These are phyloP conservation scores for Inosperma sp. DNA, from an alignment of 768 basidiomycete genomes.

Conservation along the genomic window DNA sequence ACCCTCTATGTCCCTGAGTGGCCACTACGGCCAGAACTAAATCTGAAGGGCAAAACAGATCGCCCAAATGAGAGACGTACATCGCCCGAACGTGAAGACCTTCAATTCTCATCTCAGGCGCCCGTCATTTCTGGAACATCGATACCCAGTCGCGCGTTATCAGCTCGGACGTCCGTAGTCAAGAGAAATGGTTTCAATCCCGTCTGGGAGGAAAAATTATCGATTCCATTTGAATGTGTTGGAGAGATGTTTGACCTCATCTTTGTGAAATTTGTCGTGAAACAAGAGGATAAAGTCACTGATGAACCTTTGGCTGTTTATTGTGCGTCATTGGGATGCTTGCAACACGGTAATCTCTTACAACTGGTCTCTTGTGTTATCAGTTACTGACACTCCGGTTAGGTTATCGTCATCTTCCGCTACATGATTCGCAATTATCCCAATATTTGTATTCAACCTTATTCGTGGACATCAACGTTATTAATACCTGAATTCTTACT, in stretches of 20 bases:
- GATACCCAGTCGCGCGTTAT: slow-evolving; percentile 38
- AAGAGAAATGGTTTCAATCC: slow-evolving; percentile 95
- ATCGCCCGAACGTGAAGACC: neutral
- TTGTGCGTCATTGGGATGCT: slow-evolving; percentile 68
- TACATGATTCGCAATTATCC: slow-evolving; percentile 84
- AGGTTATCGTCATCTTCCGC: slow-evolving; percentile 89
- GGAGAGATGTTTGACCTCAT: slow-evolving; percentile 76
- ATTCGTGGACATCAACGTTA: slow-evolving; percentile 68
- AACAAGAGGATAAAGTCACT: slow-evolving; percentile 55
- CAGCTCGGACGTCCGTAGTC: slow-evolving; percentile 59
- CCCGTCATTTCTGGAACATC: slow-evolving; percentile 12
- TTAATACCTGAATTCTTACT: neutral
- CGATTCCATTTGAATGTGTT: slow-evolving; percentile 73
- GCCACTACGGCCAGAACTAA: slow-evolving; percentile 33
- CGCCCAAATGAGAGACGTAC: slow-evolving; percentile 4
- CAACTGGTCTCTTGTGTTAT: neutral
- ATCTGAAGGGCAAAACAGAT: neutral
- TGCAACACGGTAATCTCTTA: slow-evolving; percentile 57
- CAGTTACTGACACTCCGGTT: slow-evolving; percentile 2
- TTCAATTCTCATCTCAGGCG: slow-evolving; percentile 3
- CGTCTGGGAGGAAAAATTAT: slow-evolving; percentile 71
- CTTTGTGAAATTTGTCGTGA: slow-evolving; percentile 79
- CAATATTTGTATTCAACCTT: slow-evolving; percentile 92
- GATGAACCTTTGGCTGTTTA: slow-evolving; percentile 72
- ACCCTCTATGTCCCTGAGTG: slow-evolving; percentile 77